These are phyloP conservation scores for Clonostachys sp. DNA, from an alignment of 2,329 filamentous ascomycete species.

Conservation along the genomic window DNA sequence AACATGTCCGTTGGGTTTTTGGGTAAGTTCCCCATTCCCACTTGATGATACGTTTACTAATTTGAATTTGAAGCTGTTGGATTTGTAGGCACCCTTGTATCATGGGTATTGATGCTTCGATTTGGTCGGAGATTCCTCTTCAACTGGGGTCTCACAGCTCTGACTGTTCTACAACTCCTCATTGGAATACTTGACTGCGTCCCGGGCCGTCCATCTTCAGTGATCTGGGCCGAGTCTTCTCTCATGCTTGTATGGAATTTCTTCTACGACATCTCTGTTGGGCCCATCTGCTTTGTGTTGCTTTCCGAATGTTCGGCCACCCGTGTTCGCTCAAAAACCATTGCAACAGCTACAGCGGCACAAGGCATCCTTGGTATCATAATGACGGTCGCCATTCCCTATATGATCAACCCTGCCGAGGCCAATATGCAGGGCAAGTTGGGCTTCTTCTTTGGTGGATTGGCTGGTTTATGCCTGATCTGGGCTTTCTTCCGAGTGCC, in stretches of 20 bases:
- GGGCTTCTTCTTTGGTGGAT: constrained; percentile 11
- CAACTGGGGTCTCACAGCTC: constrained; percentile 31
- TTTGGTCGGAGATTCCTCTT: constrained; percentile 33
- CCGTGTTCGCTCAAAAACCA: constrained; percentile 23
- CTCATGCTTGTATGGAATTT: constrained; percentile 22
- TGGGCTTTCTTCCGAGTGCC: constrained; percentile 16
- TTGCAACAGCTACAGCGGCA: constrained; percentile 16
- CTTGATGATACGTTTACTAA: too few relatives aligned
- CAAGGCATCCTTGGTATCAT: constrained; percentile 15
- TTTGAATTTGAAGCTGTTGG: constrained; percentile 20
- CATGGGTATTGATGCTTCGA: constrained; percentile 28
- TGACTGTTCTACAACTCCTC: constrained; percentile 35
- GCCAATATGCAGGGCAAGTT: constrained; percentile 12
- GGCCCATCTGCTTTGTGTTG: constrained; percentile 13
- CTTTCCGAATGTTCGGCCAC: constrained; percentile 24
- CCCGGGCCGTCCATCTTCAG: constrained; percentile 2
- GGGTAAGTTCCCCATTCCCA: too few relatives aligned
- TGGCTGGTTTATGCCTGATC: constrained; percentile 5
- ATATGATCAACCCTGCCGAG: constrained; percentile 13
- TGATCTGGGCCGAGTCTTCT: not conserved
- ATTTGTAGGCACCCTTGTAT: constrained; percentile 28
- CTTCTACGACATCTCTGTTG: constrained; percentile 9
- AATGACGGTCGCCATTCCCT: constrained; percentile 8
- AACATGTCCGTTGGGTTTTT: constrained; percentile 20
- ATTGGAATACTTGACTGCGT: constrained; percentile 41